These are phyloP conservation scores for Fusarium solani-melongenae DNA, from an alignment of 2,329 filamentous ascomycete genomes.

Conservation along the genomic window DNA sequence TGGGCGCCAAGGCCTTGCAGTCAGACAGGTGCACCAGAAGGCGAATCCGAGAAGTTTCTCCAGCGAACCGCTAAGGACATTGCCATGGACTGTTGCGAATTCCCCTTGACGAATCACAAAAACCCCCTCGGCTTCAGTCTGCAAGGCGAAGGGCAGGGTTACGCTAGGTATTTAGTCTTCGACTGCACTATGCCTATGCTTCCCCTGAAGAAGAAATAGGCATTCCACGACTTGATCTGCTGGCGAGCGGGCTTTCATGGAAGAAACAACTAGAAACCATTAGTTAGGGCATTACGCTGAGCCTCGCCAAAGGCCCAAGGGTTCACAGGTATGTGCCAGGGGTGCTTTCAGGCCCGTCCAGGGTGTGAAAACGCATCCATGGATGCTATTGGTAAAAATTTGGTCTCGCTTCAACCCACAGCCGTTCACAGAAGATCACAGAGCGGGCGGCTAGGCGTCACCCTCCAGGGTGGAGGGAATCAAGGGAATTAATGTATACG, in stretches of 20 bases:
- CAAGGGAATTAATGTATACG: neutral
- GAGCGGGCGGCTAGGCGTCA: too few relatives aligned
- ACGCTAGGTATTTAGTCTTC: neutral
- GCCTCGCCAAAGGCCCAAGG: neutral
- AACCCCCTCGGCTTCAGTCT: rapidly evolving
- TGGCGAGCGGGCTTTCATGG: neutral
- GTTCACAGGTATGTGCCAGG: neutral
- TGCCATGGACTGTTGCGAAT: neutral
- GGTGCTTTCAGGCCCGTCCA: neutral
- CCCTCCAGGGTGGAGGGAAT: neutral
- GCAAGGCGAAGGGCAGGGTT: neutral
- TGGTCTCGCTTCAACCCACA: neutral
- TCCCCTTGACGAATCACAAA: neutral
- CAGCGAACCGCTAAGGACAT: neutral
- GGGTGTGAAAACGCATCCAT: neutral
- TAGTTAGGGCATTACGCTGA: neutral
- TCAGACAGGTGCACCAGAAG: neutral
- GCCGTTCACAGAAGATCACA: neutral
- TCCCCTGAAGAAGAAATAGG: neutral
- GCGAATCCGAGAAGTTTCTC: neutral
- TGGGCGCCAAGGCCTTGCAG: neutral
- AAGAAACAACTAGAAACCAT: neutral
- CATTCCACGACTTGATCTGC: neutral
- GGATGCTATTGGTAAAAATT: neutral
- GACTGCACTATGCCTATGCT: neutral